Conservation (phyloP, 1,284 basidiomycete species). For the Ceratobasidium sp. region DNA sequence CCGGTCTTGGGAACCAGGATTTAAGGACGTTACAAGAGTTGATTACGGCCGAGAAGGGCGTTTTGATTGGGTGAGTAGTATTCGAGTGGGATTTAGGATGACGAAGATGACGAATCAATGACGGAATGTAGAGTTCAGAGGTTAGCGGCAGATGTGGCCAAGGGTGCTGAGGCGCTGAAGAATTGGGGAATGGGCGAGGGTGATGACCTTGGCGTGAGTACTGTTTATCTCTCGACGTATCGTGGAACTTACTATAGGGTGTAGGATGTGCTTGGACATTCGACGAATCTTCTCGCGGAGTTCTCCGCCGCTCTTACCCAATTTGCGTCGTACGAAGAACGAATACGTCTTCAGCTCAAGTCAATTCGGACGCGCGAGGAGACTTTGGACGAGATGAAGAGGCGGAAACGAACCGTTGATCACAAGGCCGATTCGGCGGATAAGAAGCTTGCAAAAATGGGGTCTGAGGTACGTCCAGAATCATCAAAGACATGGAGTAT, state of each 20-base stretch:
- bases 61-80: slow-evolving; percentile 73
- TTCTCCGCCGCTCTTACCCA: slow-evolving; percentile 78
- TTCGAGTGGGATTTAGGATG: too few relatives aligned
- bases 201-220: slow-evolving; percentile 83
- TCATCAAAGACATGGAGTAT: background rate
- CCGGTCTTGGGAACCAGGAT: slow-evolving; percentile 86
- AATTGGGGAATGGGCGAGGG: slow-evolving; percentile 89
- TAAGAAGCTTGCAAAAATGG: slow-evolving; percentile 92
- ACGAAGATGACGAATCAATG: too few relatives aligned
- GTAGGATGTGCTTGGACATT: slow-evolving; percentile 83
- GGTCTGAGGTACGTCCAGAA: slow-evolving; percentile 67
- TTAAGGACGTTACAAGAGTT: slow-evolving; percentile 87
- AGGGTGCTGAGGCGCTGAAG: slow-evolving; percentile 81
- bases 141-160: slow-evolving; percentile 74
- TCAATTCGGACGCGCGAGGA: slow-evolving; percentile 89
- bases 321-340: slow-evolving; percentile 81
- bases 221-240: slow-evolving; percentile 29
- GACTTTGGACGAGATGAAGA: slow-evolving; percentile 81
- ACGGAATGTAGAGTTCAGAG: slow-evolving; percentile 71
- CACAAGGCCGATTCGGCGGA: slow-evolving; percentile 89
- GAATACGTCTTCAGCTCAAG: slow-evolving; percentile 83
- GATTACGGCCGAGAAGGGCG: slow-evolving; percentile 89
- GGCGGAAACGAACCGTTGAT: slow-evolving; percentile 68
- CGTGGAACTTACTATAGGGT: slow-evolving; percentile 47
- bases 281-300: slow-evolving; percentile 77